Conservation (phyloP, 164 flowering plant genomes). For the Saururus chinensis region DNA sequence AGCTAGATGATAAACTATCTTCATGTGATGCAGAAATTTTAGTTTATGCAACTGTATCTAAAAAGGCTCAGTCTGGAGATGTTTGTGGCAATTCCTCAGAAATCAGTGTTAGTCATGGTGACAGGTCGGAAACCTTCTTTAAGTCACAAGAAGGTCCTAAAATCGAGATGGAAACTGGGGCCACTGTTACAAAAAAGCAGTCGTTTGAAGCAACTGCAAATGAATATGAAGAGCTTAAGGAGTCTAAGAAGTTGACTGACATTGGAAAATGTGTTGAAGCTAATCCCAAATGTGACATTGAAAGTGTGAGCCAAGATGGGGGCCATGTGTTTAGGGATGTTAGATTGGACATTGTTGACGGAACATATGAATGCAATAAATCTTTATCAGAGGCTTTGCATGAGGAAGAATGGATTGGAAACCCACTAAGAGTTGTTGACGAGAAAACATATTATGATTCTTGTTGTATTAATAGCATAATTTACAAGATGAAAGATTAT, state of each 20-base stretch:
- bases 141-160: constrained; percentile 1
- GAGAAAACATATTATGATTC: constrained; percentile 48
- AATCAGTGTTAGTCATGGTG: constrained; percentile 3
- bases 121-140: constrained; percentile 13
- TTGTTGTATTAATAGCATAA: constrained; percentile 50
- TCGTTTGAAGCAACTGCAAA: background rate
- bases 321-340: constrained; percentile 17
- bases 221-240: background rate
- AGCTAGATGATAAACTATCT: constrained; percentile 15
- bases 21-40: constrained; percentile 11
- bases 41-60: constrained; percentile 13
- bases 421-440: constrained; percentile 33
- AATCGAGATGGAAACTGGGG: no score
- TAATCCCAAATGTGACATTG: constrained; percentile 12
- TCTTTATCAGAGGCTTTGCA: constrained; percentile 24
- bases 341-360: constrained; percentile 15
- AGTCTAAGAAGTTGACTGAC: background rate
- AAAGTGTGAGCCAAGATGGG: constrained; percentile 20
- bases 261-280: constrained; percentile 11
- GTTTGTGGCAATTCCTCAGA: constrained; percentile 16
- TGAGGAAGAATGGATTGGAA: constrained; percentile 62
- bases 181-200: no score
- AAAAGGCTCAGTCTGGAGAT: constrained; percentile 4
- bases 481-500: constrained; percentile 58
- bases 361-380: constrained; percentile 11